Conservation (phyloP, 208 protist genomes). For the Leishmania turanica region DNA sequence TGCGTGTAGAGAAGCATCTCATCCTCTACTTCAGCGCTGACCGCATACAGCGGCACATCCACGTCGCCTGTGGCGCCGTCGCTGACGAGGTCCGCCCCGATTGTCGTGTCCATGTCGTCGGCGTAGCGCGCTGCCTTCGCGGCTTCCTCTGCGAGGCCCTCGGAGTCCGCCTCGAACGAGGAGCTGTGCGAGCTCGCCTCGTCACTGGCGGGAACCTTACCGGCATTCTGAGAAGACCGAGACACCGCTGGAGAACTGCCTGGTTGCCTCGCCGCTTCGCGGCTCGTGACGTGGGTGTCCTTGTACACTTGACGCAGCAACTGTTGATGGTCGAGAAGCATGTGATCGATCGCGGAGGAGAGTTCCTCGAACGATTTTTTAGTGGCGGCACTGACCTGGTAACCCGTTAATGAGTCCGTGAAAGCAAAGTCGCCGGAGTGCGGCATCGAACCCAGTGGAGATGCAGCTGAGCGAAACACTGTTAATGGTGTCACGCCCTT, state of each 20-base stretch:
- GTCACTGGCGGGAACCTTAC: too few species aligned
- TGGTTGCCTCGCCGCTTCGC: not conserved
- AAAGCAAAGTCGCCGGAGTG: not conserved
- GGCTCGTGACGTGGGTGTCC: constrained; percentile 9
- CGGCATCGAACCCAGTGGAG: not conserved
- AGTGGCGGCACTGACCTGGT: not conserved
- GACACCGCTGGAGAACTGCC: not conserved
- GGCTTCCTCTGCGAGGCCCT: not conserved
- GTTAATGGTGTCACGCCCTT: not conserved
- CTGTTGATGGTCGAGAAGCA: constrained; percentile 75
- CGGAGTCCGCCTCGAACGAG: not conserved
- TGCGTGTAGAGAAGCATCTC: constrained; percentile 67
- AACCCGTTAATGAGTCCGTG: not conserved
- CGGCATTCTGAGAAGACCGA: not conserved
- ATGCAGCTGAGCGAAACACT: not conserved
- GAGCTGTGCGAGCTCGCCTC: not conserved
- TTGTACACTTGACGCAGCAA: constrained; percentile 62
- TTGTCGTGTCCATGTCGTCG: not conserved
- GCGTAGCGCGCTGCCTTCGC: not conserved
- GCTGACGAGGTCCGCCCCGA: constrained; percentile 17
- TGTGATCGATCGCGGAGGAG: constrained; percentile 50
- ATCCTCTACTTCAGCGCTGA: not conserved
- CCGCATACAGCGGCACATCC: not conserved
- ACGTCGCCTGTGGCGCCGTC: not conserved
- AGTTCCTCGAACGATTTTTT: constrained; percentile 46